phyloP scores from a whole-genome alignment of 192 early-diverging fungal genomes.

The Jimgerdemannia flammicorona region DNA sequence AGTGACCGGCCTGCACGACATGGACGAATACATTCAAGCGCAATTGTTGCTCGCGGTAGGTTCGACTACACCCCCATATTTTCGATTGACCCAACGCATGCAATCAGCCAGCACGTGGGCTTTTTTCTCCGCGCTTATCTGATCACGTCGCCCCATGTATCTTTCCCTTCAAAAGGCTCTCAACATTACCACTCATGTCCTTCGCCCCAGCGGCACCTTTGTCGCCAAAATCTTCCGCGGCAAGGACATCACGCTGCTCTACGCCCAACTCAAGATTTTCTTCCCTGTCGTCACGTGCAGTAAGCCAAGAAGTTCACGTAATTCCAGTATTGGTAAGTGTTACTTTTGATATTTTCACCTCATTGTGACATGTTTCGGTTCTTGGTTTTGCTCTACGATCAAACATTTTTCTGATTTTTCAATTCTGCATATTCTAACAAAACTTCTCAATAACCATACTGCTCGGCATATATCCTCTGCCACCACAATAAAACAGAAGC shows the following conservation, averaged over 20 bases:
- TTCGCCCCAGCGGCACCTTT: constrained; percentile 89
- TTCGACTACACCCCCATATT: constrained; percentile 9
- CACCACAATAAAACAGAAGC: constrained; percentile 52
- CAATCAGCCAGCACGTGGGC: neutral
- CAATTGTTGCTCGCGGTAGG: constrained; percentile 82
- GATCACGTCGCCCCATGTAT: neutral
- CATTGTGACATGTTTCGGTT: neutral
- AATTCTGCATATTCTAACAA: neutral
- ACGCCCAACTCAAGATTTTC: constrained; percentile 88
- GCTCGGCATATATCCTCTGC: neutral
- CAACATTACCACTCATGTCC: constrained; percentile 95
- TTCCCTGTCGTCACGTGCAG: constrained; percentile 87
- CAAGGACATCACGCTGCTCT: constrained; percentile 89
- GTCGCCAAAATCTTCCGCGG: constrained; percentile 98
- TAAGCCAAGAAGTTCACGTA: constrained; percentile 92
- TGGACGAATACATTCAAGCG: constrained; percentile 99
- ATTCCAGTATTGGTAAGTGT: constrained; percentile 71
- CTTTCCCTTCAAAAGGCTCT: constrained; percentile 48
- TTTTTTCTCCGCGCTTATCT: neutral
- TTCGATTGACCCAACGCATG: neutral
- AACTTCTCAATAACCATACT: neutral
- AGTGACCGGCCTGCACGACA: constrained; percentile 96
- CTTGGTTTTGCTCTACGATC: neutral
- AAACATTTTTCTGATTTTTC: neutral
- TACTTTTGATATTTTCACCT: neutral